Evolutionary conservation across 2,329 filamentous ascomycete genomes (phyloP).

Genomic region (Elsinoe ampelina): DNA sequence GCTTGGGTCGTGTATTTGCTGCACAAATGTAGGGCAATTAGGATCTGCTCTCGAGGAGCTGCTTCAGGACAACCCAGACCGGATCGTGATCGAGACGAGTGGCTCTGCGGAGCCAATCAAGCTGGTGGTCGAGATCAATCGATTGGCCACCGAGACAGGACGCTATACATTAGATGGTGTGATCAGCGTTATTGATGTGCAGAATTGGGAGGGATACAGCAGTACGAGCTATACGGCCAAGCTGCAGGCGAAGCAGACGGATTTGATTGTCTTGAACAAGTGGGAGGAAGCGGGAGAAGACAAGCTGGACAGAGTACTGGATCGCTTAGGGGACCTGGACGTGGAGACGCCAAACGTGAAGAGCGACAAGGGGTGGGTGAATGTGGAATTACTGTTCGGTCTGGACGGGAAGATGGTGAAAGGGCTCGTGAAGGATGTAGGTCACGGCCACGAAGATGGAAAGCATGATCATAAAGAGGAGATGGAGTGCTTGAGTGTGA

Average conservation of each 20-base stretch:
- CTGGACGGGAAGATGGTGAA: constrained; percentile 71
- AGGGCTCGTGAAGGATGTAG: constrained; percentile 31
- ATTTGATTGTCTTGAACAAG: constrained; percentile 87
- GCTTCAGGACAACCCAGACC: constrained; percentile 55
- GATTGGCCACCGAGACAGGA: constrained; percentile 60
- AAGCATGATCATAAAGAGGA: constrained; percentile 62
- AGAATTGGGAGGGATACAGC: constrained; percentile 91
- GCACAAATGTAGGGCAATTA: constrained; percentile 91
- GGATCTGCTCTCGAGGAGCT: constrained; percentile 71
- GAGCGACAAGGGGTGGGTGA: constrained; percentile 70
- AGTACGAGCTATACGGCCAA: constrained; percentile 83
- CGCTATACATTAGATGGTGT: constrained; percentile 75
- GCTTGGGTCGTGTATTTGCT: constrained; percentile 96
- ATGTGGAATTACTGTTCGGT: constrained; percentile 72
- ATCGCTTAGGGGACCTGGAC: constrained; percentile 71
- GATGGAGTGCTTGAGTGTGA: constrained; percentile 84
- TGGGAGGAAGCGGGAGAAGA: constrained; percentile 71
- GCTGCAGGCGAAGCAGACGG: constrained; percentile 81
- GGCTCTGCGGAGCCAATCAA: constrained; percentile 78
- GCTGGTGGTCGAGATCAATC: constrained; percentile 80
- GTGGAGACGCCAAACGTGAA: constrained; percentile 71
- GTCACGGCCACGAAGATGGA: constrained; percentile 17
- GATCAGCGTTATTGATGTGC: constrained; percentile 81
- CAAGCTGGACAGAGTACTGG: constrained; percentile 66
- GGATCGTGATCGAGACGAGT: constrained; percentile 89